A percentile compares a stretch with the other conserved stretches of the same genome.
Conservation (phyloP, 2,329 filamentous ascomycete genomes). For the Trichoderma asperellum region DNA sequence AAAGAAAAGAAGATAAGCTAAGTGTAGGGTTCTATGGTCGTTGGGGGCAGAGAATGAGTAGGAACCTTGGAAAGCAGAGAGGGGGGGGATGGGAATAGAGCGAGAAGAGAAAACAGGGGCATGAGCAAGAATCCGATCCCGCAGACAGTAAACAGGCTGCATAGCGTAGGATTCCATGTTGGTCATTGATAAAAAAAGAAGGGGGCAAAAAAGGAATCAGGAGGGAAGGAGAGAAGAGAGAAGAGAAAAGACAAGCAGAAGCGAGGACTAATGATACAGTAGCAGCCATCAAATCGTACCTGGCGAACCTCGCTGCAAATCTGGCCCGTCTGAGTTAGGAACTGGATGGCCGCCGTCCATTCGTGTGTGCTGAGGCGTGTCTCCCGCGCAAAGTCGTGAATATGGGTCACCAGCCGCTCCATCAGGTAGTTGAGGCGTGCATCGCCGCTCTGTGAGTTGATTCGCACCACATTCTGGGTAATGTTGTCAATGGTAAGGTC, state of each 20-base stretch:
- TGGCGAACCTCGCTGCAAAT: slow-evolving; percentile 50
- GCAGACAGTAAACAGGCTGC: background rate
- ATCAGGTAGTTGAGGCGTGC: slow-evolving; percentile 68
- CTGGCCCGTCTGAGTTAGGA: slow-evolving; percentile 69
- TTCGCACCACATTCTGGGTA: slow-evolving; percentile 69
- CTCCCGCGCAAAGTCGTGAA: slow-evolving; percentile 78
- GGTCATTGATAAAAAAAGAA: background rate
- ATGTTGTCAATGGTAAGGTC: slow-evolving; percentile 76
- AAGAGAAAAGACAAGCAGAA: background rate
- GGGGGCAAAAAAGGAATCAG: background rate
- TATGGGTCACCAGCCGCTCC: slow-evolving; percentile 69
- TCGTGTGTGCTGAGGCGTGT: slow-evolving; percentile 72
- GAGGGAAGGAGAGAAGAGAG: background rate
- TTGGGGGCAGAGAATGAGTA: background rate
- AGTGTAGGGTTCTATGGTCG: background rate
- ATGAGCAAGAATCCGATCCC: too few species aligned
- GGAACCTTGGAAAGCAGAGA: background rate
- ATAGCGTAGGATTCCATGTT: background rate
- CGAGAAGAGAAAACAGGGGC: too few species aligned
- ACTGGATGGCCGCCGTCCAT: slow-evolving; percentile 72
- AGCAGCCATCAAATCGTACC: background rate
- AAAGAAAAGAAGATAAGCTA: background rate
- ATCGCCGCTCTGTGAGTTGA: slow-evolving; percentile 69
- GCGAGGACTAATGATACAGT: background rate
- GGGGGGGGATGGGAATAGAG: background rate